Conservation (phyloP, 106 monocot genomes). For the Dendrobium chrysotoxum region DNA sequence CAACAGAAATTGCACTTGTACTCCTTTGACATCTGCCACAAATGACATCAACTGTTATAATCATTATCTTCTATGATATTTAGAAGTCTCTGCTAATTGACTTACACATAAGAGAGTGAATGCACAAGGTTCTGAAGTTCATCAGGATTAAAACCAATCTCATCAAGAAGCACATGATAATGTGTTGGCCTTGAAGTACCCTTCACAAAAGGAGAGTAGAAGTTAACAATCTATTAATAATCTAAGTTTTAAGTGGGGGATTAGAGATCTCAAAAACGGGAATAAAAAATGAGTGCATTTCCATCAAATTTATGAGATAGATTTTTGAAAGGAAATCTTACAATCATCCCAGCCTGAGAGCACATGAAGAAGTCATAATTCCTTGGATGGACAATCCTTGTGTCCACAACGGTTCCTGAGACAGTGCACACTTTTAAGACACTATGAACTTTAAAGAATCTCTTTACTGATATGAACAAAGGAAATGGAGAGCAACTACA, state of each 20-base stretch:
- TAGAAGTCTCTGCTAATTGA: neutral
- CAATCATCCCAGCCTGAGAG: constrained; percentile 70
- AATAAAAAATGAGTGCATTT: neutral
- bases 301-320: neutral
- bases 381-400: constrained; percentile 61
- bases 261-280: neutral
- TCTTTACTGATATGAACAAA: neutral
- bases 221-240: neutral
- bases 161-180: constrained; percentile 78
- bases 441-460: neutral
- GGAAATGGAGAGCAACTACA: neutral
- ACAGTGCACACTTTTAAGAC: neutral
- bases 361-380: constrained; percentile 85
- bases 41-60: neutral
- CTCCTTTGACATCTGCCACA: constrained; percentile 62
- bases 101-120: constrained; percentile 86
- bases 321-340: constrained; percentile 21
- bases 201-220: constrained; percentile 12
- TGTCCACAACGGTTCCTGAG: constrained; percentile 71
- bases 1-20: constrained; percentile 58
- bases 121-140: constrained; percentile 64
- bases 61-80: neutral
- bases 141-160: constrained; percentile 66
- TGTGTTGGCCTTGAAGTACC: constrained; percentile 74
- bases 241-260: neutral